phyloP scores from a whole-genome alignment of 2,329 filamentous ascomycete genomes.

The Keithomyces neogunnii region DNA sequence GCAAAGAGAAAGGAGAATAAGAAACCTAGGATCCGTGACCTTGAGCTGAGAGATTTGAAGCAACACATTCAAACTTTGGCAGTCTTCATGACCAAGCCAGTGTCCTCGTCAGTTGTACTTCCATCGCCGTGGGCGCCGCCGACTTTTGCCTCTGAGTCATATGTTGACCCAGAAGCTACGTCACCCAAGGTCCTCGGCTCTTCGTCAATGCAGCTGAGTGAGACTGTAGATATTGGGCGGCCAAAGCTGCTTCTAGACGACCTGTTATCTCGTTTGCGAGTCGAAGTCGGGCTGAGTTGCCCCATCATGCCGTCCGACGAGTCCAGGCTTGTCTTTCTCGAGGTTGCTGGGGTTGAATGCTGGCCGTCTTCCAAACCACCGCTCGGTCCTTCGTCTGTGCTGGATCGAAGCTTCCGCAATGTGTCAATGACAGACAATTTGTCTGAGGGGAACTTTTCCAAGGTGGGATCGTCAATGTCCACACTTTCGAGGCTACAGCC shows the following conservation, averaged over 20 bases:
- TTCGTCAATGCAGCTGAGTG: constrained; percentile 39
- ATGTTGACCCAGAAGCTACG: background rate
- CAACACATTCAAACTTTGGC: constrained; percentile 1
- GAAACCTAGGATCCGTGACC: background rate
- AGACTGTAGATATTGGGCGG: constrained; percentile 29
- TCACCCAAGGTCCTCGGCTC: constrained; percentile 23
- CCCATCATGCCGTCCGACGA: constrained; percentile 26
- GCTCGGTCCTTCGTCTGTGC: constrained; percentile 29
- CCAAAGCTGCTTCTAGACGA: constrained; percentile 23
- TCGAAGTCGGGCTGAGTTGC: constrained; percentile 23
- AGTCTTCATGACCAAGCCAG: constrained; percentile 27
- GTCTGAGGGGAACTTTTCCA: constrained; percentile 40
- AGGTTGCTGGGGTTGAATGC: constrained; percentile 25
- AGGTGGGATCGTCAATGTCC: constrained; percentile 37
- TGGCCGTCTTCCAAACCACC: constrained; percentile 26
- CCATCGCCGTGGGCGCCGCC: background rate
- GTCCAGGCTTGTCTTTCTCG: constrained; percentile 27
- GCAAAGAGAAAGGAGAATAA: background rate
- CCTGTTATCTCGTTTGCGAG: constrained; percentile 23
- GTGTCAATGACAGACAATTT: constrained; percentile 34
- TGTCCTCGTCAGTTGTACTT: constrained; percentile 29
- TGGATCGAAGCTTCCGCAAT: constrained; percentile 37
- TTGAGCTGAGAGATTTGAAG: too few species aligned
- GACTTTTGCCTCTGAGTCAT: background rate
- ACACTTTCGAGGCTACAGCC: constrained; percentile 12